Evolutionary conservation across 345 rosid species (phyloP), one percentile per base, ranked within the genome.

Genomic region (Aquilaria malaccensis): DNA sequence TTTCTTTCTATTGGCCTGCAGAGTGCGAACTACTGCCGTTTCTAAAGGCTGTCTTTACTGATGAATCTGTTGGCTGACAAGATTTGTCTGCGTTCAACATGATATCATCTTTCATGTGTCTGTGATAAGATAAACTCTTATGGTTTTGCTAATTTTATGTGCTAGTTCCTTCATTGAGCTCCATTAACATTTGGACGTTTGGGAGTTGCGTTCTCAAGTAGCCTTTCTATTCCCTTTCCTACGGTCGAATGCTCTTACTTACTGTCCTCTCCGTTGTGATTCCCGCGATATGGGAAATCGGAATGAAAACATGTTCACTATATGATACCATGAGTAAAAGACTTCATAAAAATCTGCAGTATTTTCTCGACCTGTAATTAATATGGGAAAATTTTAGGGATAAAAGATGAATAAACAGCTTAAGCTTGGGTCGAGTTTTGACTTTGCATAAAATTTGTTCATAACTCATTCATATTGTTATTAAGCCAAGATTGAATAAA

Each of bases 151-250:
- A 89, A 79, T 58, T 85, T 64, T 55, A 93, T 80, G 91, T 87
- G 77, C 69, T 70, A 30, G 32, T 63, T 14, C 47, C 50, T 45
- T 13, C 9, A 29, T 31, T 55, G 29, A 37, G 56, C 12, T n/a
- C 13, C 22, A 22, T 13, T 0, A 22, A 22, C 22, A 22, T 22
- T 22, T 22, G 4, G 30, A 29, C 61, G 50, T 65, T 55, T 43
- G 12, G 32, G 31, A 14, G 53, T 74, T 79, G 89, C 98, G 85
- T 79, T 88, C 63, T 85, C 71, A 62, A 89, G 75, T 62, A 93
- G 95, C 79, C 87, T 96, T 63, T 79, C 78, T 86, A 80, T 80
- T 46, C 96, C 96, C 63, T 69, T 82, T 59, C 80, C 79, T 74
- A 68, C 78, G 55, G 62, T 74, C 56, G 83, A 89, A 1, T 86